A percentile compares a stretch with the other conserved stretches of the same genome.
These are phyloP conservation scores for Wolfiporia cocos DNA, from an alignment of 1,284 basidiomycete genomes.

Conservation along the genomic window DNA sequence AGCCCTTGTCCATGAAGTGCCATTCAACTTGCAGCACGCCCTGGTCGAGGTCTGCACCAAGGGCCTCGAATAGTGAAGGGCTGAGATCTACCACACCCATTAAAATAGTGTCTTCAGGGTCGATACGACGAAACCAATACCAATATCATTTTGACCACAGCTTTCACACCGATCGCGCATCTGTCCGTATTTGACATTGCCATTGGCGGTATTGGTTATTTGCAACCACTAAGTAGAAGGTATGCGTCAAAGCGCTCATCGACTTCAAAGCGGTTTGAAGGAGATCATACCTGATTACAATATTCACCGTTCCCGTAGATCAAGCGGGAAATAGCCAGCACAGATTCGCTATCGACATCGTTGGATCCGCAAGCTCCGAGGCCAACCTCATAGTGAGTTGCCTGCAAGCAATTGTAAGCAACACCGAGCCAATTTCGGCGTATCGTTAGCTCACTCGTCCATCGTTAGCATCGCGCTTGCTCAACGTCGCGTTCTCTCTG, in stretches of 20 bases:
- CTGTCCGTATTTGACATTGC: constrained; percentile 25
- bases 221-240: constrained; percentile 21
- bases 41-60: constrained; percentile 10
- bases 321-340: constrained; percentile 31
- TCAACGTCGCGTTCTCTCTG: no score
- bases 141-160: constrained; percentile 28
- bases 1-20: constrained; percentile 11
- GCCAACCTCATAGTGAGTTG: constrained; percentile 35
- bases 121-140: constrained; percentile 12
- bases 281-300: constrained; percentile 25
- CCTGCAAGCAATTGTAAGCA: no score
- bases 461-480: no score
- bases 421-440: no score
- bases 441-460: no score
- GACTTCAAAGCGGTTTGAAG: neutral
- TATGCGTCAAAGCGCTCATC: constrained; percentile 14
- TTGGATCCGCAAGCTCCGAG: constrained; percentile 35
- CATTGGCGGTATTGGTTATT: constrained; percentile 27
- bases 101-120: no score
- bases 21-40: constrained; percentile 13
- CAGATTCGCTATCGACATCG: constrained; percentile 28
- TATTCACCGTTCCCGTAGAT: constrained; percentile 30
- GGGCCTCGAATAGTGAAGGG: constrained; percentile 15
- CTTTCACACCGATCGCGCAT: constrained; percentile 30
- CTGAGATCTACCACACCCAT: constrained; percentile 12